Conservation (phyloP, 176 grass and related monocot genomes). For the Thinopyrum elongatum region DNA sequence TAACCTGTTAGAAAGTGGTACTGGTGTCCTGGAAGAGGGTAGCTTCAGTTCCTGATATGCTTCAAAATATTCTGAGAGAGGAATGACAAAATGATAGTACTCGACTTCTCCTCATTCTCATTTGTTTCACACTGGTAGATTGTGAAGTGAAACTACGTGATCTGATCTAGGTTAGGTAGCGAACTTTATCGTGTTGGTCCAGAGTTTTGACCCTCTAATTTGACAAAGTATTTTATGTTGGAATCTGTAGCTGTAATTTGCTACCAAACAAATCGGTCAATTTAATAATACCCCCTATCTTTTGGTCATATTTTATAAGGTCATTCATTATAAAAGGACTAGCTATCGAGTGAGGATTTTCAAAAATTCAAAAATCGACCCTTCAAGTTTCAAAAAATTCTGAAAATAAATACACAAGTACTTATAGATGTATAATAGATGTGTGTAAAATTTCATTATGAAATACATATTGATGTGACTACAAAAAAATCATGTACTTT, state of each 20-base stretch:
- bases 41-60: constrained; percentile 8
- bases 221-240: constrained; percentile 1
- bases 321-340: constrained; percentile 12
- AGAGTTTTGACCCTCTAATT: constrained; percentile 5
- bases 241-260: neutral
- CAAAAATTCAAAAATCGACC: too few relatives aligned
- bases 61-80: neutral
- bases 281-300: neutral
- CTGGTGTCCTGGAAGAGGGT: neutral
- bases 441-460: too few relatives aligned
- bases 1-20: neutral
- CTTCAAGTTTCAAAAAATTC: too few relatives aligned
- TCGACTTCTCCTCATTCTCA: constrained; percentile 12
- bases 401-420: too few relatives aligned
- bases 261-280: neutral
- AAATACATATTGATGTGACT: too few relatives aligned
- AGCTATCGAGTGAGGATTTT: neutral
- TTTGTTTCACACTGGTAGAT: neutral
- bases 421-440: too few relatives aligned
- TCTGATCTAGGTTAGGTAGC: constrained; percentile 18
- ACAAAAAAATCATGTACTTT: too few relatives aligned
- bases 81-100: neutral
- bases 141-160: neutral
- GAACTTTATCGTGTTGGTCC: neutral
- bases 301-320: neutral